These are phyloP conservation scores for Tolypocladium guangdongense DNA, from an alignment of 2,329 filamentous ascomycete genomes.

Conservation along the genomic window DNA sequence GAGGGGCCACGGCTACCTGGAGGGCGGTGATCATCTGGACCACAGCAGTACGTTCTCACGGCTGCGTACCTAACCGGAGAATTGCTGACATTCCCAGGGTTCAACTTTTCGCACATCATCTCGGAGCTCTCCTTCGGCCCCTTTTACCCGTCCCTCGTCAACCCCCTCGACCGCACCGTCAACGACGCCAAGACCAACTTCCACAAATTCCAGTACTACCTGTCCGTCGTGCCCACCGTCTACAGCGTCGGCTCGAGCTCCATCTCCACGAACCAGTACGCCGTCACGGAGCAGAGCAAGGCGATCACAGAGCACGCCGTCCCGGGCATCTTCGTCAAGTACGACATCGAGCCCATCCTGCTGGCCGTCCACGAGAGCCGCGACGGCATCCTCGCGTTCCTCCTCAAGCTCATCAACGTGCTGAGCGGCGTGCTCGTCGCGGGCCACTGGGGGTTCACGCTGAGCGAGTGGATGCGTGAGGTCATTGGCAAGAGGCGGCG, in stretches of 20 bases:
- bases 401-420: slow-evolving; percentile 82
- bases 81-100: slow-evolving; percentile 39
- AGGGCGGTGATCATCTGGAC: slow-evolving; percentile 66
- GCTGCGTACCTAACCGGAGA: neutral
- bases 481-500: slow-evolving; percentile 39
- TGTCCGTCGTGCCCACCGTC: slow-evolving; percentile 87
- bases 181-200: slow-evolving; percentile 67
- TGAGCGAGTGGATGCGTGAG: slow-evolving; percentile 63
- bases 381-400: slow-evolving; percentile 60
- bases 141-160: slow-evolving; percentile 89
- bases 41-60: slow-evolving; percentile 52
- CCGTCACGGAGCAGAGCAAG: slow-evolving; percentile 80
- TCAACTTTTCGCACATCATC: slow-evolving; percentile 97
- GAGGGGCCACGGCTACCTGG: slow-evolving; percentile 86
- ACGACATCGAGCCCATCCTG: slow-evolving; percentile 93
- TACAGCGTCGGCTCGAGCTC: slow-evolving; percentile 62
- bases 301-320: slow-evolving; percentile 57
- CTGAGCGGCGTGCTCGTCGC: slow-evolving; percentile 84
- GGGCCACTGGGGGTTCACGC: slow-evolving; percentile 83
- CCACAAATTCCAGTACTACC: slow-evolving; percentile 96
- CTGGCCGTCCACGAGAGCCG: slow-evolving; percentile 76
- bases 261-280: slow-evolving; percentile 94
- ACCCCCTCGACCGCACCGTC: slow-evolving; percentile 87
- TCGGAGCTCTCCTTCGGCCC: slow-evolving; percentile 93
- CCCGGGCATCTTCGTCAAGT: slow-evolving; percentile 95